Base-by-base conservation (phyloP, 1,284 basidiomycete species). In the Boletus hoseneyae region DNA sequence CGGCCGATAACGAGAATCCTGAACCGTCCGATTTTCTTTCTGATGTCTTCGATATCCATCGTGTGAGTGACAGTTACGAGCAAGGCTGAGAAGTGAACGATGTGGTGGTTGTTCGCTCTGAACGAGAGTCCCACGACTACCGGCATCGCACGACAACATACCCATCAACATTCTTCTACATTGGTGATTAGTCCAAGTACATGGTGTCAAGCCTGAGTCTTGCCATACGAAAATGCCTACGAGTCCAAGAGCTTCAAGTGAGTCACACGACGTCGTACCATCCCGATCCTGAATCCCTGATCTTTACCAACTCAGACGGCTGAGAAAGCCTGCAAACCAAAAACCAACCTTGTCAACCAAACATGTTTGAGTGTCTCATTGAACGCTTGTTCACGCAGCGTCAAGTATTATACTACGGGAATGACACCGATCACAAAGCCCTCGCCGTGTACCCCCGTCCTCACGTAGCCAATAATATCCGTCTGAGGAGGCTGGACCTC, bases 381-480 rank as follows among this genome's bases (percentile, higher is more conserved):
- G n/a, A 70, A 57, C 9, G 72, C 70, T 60, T 83, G 80, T 47
- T 76, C 70, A 45, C 75, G 69, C 4, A 84, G 64, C 25, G 77
- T 73, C 13, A 89, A 59, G 36, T 85, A 75, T 19, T 71, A 71
- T 6, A 63, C 58, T 6, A 93, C 62, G 1, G 87, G 73, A 10
- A 95, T 70, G 0, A 82, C 80, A 5, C 83, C 93, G 8, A 94
- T 75, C 0, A 80, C 91, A 16, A 82, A 81, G 0, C 89, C 90
- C 46, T 78, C 70, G 0, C 93, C n/a, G n/a, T n/a, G n/a, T n/a
- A n/a, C n/a, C n/a, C n/a, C n/a, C n/a, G n/a, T n/a, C n/a, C n/a
- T n/a, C 6, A 93, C 76, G 58, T 88, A 90, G 1, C 93, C 93
- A 42, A 94, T 80, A 18, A 89, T 73, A 1, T 70, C 60, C 1